A percentile compares a stretch with the other conserved stretches of the same genome.
These are phyloP conservation scores for Phytophthora sansomeana DNA, from an alignment of 352 stramenopile species.

Conservation along the genomic window DNA sequence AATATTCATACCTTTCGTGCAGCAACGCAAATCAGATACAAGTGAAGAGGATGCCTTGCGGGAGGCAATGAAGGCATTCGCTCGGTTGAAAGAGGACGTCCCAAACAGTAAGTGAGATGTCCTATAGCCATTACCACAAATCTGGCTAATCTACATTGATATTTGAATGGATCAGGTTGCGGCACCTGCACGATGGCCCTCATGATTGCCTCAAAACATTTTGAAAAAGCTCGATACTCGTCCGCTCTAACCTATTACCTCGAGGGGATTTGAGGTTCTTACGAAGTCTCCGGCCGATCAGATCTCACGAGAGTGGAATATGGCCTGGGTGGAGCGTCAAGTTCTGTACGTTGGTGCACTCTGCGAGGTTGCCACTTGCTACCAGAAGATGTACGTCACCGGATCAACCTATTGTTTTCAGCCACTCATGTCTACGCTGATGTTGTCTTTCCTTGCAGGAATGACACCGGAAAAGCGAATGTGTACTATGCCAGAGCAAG, in stretches of 20 bases:
- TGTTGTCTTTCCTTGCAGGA: neutral
- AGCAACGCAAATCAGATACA: neutral
- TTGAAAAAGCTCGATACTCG: neutral
- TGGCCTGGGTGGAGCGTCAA: slow-evolving; percentile 2
- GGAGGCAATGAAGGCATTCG: neutral
- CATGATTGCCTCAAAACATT: neutral
- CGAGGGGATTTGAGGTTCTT: neutral
- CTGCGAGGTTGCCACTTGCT: neutral
- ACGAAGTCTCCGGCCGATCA: neutral
- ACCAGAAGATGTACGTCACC: neutral
- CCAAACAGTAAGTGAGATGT: neutral
- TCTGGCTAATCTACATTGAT: too few species aligned
- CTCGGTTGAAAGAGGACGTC: neutral
- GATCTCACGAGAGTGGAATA: neutral
- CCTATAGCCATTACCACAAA: too few species aligned
- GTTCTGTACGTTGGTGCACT: neutral
- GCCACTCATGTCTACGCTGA: too few species aligned
- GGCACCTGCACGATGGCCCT: neutral
- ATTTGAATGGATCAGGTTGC: neutral
- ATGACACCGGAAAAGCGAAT: neutral
- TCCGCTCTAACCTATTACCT: slow-evolving; percentile 1
- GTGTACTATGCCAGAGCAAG: slow-evolving; percentile 1
- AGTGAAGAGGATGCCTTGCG: neutral
- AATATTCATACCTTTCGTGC: neutral
- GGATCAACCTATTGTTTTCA: too few species aligned